Base-by-base conservation (phyloP, 1,284 basidiomycete genomes). In the Heterobasidion annosum region DNA sequence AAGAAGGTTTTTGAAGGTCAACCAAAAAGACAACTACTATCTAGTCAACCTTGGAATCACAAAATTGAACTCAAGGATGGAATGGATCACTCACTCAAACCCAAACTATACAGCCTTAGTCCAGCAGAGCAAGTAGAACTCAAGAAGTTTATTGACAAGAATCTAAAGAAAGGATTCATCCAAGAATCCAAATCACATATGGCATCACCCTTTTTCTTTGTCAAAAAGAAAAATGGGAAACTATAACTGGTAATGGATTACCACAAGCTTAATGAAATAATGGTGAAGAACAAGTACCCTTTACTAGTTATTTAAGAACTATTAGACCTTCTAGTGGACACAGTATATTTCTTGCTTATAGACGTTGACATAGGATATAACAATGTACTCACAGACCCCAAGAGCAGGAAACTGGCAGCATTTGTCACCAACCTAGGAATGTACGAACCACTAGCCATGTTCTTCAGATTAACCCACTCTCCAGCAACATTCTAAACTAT, bases 211-310 rank as follows among this genome's bases (percentile, higher is more conserved):
- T 40, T 40, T 6, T 40, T 40, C 7, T 40, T 40, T 51, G 1
- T 40, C 5, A 9, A 51, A 51, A 35, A 55, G 51, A 33, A 47
- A 34, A 33, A 32, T 19, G 19, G 48, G 34, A 25, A 15, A 8
- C 44, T 50, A 18, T 2, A 32, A 35, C 54, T 50, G 1, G 42
- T 55, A 5, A 37, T 19, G 65, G 56, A 57, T 35, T 57, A 57
- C 37, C 51, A 54, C 1, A 8, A 46, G 2, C 51, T 57, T 0
- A 57, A 57, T 49, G 59, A 65, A 1, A 52, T 63, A 2, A 57
- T 45, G 0, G 19, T 54, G 1, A 57, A 52, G 34, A 54, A 57
- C 19, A 8, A 33, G 7, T 57, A 57, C 18, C 56, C 48, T 0
- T n/a, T 57, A 3, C 53, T 45, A 2, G 44, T 54, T 12, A 54